Percentiles rank a stretch among this genome's conserved stretches.
Evolutionary conservation across 371 early-diverging fungal species (phyloP).

Genomic region (Fennellomyces sp.): DNA sequence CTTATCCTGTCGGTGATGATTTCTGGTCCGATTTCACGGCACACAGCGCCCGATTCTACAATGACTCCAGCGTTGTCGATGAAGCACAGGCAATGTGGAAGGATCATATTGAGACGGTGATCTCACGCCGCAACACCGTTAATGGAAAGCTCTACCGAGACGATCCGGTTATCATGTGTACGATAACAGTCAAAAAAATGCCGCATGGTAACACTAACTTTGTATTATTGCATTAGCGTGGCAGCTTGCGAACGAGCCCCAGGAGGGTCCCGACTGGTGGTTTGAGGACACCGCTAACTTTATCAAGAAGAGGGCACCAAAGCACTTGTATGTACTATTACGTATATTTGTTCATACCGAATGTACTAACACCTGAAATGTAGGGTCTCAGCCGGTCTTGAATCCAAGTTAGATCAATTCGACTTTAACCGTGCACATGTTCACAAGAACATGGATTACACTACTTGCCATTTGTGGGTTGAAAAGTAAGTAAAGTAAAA

Average conservation of each 20-base stretch:
- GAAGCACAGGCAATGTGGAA: slow-evolving; percentile 34
- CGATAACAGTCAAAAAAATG: not conserved
- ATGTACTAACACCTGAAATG: not conserved
- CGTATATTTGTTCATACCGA: not conserved
- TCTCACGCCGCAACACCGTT: slow-evolving; percentile 33
- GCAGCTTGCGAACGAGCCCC: slow-evolving; percentile 52
- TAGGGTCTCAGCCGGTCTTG: slow-evolving; percentile 52
- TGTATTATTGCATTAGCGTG: slow-evolving; percentile 25
- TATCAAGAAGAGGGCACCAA: slow-evolving; percentile 49
- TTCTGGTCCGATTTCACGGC: slow-evolving; percentile 23
- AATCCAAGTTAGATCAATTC: slow-evolving; percentile 47
- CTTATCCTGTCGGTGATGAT: slow-evolving; percentile 42
- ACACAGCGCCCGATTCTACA: slow-evolving; percentile 45
- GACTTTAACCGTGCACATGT: slow-evolving; percentile 56
- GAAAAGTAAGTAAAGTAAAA: slow-evolving; percentile 45
- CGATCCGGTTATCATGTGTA: slow-evolving; percentile 47
- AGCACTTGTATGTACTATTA: slow-evolving; percentile 33
- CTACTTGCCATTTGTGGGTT: slow-evolving; percentile 62
- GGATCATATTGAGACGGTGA: slow-evolving; percentile 32
- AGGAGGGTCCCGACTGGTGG: slow-evolving; percentile 46
- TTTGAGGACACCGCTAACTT: slow-evolving; percentile 42
- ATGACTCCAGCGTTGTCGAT: slow-evolving; percentile 18
- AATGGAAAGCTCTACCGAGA: slow-evolving; percentile 40
- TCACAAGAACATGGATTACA: slow-evolving; percentile 47
- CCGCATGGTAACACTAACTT: not conserved